Evolutionary conservation across 306 rosid genomes (phyloP).

Genomic region (Boehmeria nivea): DNA sequence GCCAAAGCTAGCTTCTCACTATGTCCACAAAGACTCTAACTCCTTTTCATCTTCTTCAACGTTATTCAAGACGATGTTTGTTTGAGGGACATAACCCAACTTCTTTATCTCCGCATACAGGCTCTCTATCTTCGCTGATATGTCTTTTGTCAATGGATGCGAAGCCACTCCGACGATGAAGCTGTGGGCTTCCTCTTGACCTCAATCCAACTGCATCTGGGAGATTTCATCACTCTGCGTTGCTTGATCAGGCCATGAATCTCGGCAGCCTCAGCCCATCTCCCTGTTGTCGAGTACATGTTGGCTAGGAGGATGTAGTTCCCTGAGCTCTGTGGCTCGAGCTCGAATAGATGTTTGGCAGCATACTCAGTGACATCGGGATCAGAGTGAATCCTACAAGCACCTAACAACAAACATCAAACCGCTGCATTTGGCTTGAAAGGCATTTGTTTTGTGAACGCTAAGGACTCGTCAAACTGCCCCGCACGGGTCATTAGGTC

Average conservation of each 20-base stretch:
- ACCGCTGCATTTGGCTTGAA: conserved; percentile 23
- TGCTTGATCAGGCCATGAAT: conserved; percentile 11
- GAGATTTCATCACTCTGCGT: conserved; percentile 12
- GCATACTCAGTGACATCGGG: conserved; percentile 1
- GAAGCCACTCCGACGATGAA: conserved; percentile 14
- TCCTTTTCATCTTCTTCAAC: conserved; percentile 14
- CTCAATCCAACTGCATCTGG: conserved; percentile 26
- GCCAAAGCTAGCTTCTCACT: conserved; percentile 19
- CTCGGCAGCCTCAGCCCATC: conserved; percentile 19
- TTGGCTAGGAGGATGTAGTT: conserved; percentile 21
- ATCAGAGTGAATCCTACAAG: conserved; percentile 18
- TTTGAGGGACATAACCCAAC: conserved; percentile 12
- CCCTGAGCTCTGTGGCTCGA: conserved; percentile 14
- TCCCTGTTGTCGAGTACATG: conserved; percentile 11
- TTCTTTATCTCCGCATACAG: conserved; percentile 15
- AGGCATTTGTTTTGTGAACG: conserved; percentile 9
- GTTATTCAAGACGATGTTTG: conserved; percentile 4
- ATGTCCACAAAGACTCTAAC: conserved; percentile 20
- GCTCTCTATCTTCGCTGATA: conserved; percentile 10
- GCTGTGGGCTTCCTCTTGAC: conserved; percentile 13
- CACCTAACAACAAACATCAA: conserved; percentile 15
- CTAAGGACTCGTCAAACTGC: conserved; percentile 8
- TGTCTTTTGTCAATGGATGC: conserved; percentile 1
- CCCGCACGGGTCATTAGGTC: conserved; percentile 15
- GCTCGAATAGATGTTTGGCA: conserved; percentile 9